These are phyloP conservation scores for Penicillium taxi DNA, from an alignment of 495 filamentous ascomycete genomes.

Conservation along the genomic window DNA sequence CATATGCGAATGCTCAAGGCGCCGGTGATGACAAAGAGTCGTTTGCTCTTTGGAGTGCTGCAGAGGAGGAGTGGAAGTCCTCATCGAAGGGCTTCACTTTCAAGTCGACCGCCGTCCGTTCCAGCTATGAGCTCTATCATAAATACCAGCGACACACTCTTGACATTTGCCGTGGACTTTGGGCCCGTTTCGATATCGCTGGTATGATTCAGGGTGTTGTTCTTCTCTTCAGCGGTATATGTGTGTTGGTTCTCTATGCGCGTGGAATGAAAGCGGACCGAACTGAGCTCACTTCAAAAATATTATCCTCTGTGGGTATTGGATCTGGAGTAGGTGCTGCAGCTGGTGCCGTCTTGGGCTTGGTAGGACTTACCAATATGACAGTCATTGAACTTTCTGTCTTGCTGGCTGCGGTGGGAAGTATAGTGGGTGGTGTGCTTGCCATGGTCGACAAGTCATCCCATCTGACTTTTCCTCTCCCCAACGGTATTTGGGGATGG, in stretches of 20 bases:
- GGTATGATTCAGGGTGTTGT: slow-evolving; percentile 75
- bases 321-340: slow-evolving; percentile 37
- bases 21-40: slow-evolving; percentile 54
- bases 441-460: slow-evolving; percentile 44
- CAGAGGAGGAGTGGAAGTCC: slow-evolving; percentile 39
- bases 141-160: slow-evolving; percentile 73
- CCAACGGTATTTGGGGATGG: slow-evolving; percentile 79
- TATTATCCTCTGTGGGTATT: slow-evolving; percentile 38
- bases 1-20: slow-evolving; percentile 54
- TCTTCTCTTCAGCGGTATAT: slow-evolving; percentile 59
- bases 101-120: slow-evolving; percentile 25
- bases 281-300: slow-evolving; percentile 42
- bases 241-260: slow-evolving; percentile 63
- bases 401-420: slow-evolving; percentile 50
- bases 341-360: slow-evolving; percentile 18
- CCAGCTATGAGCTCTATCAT: slow-evolving; percentile 53
- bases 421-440: slow-evolving; percentile 52
- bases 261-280: slow-evolving; percentile 46
- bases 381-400: slow-evolving; percentile 24
- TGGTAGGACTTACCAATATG: slow-evolving; percentile 19
- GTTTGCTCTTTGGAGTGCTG: slow-evolving; percentile 49
- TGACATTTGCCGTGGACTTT: slow-evolving; percentile 71
- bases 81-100: slow-evolving; percentile 31
- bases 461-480: slow-evolving; percentile 52
- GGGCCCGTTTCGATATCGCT: slow-evolving; percentile 81